Percentiles rank a stretch among this genome's conserved stretches.
Evolutionary conservation across 2,329 filamentous ascomycete species (phyloP).

Genomic region (Aspergillus clavatus): DNA sequence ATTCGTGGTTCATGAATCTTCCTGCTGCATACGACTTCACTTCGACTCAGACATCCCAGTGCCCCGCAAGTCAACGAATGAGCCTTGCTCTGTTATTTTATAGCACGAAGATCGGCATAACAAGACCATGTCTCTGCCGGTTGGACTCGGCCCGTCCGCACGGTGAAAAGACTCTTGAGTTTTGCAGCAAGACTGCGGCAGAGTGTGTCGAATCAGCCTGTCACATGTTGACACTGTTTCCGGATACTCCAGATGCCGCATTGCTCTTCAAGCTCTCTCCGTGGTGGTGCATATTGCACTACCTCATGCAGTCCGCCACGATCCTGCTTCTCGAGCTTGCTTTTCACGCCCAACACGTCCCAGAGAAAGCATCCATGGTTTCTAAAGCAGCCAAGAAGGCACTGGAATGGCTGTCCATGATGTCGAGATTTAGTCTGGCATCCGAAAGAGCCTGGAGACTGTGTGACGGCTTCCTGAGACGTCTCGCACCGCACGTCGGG

Average conservation of each 20-base stretch:
- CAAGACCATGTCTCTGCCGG: conserved; percentile 41
- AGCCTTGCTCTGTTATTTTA: conserved; percentile 41
- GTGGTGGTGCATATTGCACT: conserved; percentile 45
- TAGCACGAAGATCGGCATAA: conserved; percentile 40
- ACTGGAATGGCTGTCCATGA: conserved; percentile 30
- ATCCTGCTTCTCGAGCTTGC: conserved; percentile 43
- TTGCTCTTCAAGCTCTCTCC: conserved; percentile 36
- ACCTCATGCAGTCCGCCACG: conserved; percentile 42
- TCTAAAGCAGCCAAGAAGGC: conserved; percentile 34
- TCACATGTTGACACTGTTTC: conserved; percentile 38
- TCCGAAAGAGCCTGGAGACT: conserved; percentile 33
- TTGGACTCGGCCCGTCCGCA: conserved; percentile 31
- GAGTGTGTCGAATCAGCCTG: conserved; percentile 42
- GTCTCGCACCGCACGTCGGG: conserved; percentile 30
- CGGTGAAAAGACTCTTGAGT: conserved; percentile 31
- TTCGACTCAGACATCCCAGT: conserved; percentile 33
- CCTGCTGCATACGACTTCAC: conserved; percentile 39
- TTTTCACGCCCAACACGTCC: conserved; percentile 40
- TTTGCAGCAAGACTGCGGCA: conserved; percentile 35
- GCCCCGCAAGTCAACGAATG: conserved; percentile 33
- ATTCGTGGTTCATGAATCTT: conserved; percentile 38
- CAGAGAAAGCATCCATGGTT: conserved; percentile 36
- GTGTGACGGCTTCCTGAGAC: conserved; percentile 33
- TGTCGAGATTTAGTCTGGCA: conserved; percentile 28
- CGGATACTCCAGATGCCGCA: conserved; percentile 35